Percentiles rank a stretch among this genome's conserved stretches.
These are phyloP conservation scores for Achaetomium macrosporum DNA, from an alignment of 2,329 filamentous ascomycete species.

Conservation along the genomic window DNA sequence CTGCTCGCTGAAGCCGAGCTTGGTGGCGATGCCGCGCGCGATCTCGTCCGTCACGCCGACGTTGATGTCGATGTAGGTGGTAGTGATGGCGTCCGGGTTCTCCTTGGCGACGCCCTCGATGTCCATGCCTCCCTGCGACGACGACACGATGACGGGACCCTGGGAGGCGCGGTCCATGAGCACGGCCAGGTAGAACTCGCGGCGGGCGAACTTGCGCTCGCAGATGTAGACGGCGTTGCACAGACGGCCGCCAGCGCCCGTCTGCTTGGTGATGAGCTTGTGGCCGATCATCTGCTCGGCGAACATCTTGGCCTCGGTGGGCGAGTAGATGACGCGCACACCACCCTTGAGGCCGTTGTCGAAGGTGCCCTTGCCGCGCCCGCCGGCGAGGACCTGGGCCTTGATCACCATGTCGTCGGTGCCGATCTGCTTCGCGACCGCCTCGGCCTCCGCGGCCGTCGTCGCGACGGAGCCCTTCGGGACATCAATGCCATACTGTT, in stretches of 20 bases:
- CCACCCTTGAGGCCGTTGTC: constrained; percentile 98
- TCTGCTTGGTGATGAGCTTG: constrained; percentile 99
- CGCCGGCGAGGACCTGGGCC: constrained; percentile 96
- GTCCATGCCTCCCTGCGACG: constrained; percentile 98
- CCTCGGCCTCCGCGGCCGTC: constrained; percentile 80
- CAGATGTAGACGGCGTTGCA: constrained; percentile 99
- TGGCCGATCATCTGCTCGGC: constrained; percentile 99
- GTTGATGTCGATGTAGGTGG: constrained; percentile 90
- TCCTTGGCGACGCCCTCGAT: constrained; percentile 99
- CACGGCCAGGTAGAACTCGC: constrained; percentile 98
- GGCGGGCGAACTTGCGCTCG: constrained; percentile 98
- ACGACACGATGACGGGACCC: constrained; percentile 91
- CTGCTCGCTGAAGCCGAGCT: constrained; percentile 96
- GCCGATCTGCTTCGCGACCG: constrained; percentile 83
- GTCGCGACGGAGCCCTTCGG: constrained; percentile 85
- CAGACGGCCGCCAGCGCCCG: constrained; percentile 83
- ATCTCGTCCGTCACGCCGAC: constrained; percentile 93
- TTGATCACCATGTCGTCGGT: constrained; percentile 99
- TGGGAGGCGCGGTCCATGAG: constrained; percentile 95
- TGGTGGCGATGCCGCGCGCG: constrained; percentile 78
- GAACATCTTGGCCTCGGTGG: constrained; percentile 93
- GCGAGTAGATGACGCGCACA: constrained; percentile 98
- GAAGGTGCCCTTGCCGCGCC: constrained; percentile 95
- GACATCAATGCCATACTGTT: constrained; percentile 87
- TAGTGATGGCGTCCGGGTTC: constrained; percentile 90